Evolutionary conservation across 1,284 basidiomycete genomes (phyloP).

Genomic region (Heterobasidion irregulare): DNA sequence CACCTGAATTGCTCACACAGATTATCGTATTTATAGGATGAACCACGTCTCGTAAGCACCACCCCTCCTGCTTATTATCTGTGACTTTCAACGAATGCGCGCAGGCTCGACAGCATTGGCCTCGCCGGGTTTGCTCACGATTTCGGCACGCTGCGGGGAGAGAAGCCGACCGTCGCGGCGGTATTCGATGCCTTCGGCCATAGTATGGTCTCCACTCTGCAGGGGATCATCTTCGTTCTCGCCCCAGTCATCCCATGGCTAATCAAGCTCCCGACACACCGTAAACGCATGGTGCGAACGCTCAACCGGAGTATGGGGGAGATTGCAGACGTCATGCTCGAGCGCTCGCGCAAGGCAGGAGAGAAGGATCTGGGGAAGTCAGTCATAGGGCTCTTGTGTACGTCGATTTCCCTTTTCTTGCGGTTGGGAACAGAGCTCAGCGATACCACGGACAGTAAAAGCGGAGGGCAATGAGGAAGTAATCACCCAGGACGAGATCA

Average conservation of each 20-base stretch:
- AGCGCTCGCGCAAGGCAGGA: slow-evolving; percentile 26
- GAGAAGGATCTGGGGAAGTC: no score
- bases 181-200: slow-evolving; percentile 13
- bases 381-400: no score
- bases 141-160: slow-evolving; percentile 44
- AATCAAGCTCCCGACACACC: no score
- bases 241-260: no score
- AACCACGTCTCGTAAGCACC: neutral
- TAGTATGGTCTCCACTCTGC: neutral
- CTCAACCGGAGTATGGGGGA: slow-evolving; percentile 32
- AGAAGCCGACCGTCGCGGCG: slow-evolving; percentile 31
- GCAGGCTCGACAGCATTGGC: slow-evolving; percentile 49
- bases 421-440: no score
- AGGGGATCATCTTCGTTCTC: neutral
- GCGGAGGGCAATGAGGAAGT: slow-evolving; percentile 18
- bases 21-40: neutral
- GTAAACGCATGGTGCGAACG: no score
- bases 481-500: neutral
- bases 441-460: slow-evolving; percentile 19
- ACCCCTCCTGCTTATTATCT: neutral
- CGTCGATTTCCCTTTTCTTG: no score
- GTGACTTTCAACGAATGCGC: neutral
- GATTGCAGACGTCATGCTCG: slow-evolving; percentile 39
- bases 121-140: slow-evolving; percentile 51
- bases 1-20: neutral